A percentile compares a stretch with the other conserved stretches of the same genome.
phyloP scores from a whole-genome alignment of 2,329 filamentous ascomycete genomes.

The Cercospora sp. region DNA sequence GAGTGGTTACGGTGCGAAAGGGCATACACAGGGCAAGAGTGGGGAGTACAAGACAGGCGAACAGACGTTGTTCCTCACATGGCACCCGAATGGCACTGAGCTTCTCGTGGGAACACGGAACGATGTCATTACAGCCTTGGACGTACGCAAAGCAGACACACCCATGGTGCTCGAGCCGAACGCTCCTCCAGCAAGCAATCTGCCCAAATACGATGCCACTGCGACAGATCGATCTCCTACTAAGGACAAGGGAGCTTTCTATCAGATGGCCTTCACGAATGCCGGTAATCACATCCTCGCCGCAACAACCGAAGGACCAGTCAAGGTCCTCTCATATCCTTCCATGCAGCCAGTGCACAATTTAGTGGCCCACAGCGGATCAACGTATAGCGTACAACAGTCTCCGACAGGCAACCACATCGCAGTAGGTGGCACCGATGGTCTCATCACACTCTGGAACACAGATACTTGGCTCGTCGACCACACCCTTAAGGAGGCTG shows the following conservation, averaged over 20 bases:
- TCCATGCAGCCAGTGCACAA: constrained; percentile 55
- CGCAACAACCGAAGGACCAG: constrained; percentile 69
- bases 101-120: constrained; percentile 74
- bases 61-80: constrained; percentile 54
- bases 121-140: constrained; percentile 38
- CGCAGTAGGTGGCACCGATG: constrained; percentile 73
- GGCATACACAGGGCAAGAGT: constrained; percentile 44
- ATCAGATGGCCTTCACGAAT: constrained; percentile 74
- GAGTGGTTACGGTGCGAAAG: constrained; percentile 48
- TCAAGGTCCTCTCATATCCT: constrained; percentile 70
- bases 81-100: constrained; percentile 69
- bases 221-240: constrained; percentile 30
- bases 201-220: constrained; percentile 19
- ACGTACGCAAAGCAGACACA: constrained; percentile 31
- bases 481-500: constrained; percentile 67
- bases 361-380: constrained; percentile 71
- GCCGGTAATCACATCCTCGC: constrained; percentile 68
- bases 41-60: constrained; percentile 56
- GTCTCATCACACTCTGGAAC: constrained; percentile 74
- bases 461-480: constrained; percentile 75
- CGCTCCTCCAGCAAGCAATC: constrained; percentile 18
- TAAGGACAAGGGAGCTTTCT: constrained; percentile 55
- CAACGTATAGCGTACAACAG: constrained; percentile 67
- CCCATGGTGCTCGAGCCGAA: constrained; percentile 18
- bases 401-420: constrained; percentile 71